Evolutionary conservation across 176 grass and related monocot species (phyloP), one percentile per base, ranked within the genome.

Genomic region (Cenchrus purpureus): DNA sequence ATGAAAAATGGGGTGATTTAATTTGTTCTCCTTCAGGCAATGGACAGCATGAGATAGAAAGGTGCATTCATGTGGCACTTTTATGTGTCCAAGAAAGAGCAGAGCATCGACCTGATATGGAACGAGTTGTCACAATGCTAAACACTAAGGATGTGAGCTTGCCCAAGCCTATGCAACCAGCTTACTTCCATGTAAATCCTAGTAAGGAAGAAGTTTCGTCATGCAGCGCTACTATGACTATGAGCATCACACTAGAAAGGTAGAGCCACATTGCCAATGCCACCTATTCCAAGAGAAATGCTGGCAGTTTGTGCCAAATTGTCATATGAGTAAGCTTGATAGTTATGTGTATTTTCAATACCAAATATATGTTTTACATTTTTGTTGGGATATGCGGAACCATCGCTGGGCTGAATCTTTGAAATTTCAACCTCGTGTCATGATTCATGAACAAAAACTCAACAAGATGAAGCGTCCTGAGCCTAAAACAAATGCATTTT

Each of bases 81-180:
- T 48, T 89, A 65, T 89, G 88, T 77, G 88, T 89, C 52, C 88
- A 89, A 57, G 83, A 89, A 62, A 89, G 55, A 9, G 83, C 64
- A 71, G 83, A 89, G 14, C 55, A 89, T 40, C 49, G 88, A 81
- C 88, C 78, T 71, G 19, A 73, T 71, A 89, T 86, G 72, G 83
- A 86, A 14, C 64, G 7, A 19, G 64, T 82, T 53, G 65, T 77
- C 48, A 77, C 72, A 9, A 82, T 89, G 83, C 65, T 89, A 40
- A 71, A 64, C 54, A 71, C 15, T 25, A 60, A 89, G 72, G 16
- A 71, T 53, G 74, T 77, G 55, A 71, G 22, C 37, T 65, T 89
- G 51, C 78, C 88, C 2, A 70, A 50, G 19, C 88, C 83, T 56
- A 89, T 10, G 54, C 83, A 86, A 17, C 83, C 83, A 64, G 83